These are phyloP conservation scores for Trypanosoma congolense DNA, from an alignment of 208 protist genomes.

Conservation along the genomic window DNA sequence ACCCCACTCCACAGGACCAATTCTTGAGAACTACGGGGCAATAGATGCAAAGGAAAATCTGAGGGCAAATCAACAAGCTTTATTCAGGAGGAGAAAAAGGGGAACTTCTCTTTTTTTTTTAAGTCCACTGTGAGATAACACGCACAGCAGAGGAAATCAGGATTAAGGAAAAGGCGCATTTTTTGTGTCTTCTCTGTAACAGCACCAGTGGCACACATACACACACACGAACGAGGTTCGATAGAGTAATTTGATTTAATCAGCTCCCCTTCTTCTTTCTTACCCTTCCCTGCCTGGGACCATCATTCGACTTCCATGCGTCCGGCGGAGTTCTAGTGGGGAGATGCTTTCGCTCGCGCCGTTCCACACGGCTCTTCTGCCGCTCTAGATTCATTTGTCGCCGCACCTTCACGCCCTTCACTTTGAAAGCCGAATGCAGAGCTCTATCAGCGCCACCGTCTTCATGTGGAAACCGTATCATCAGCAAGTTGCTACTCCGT, in stretches of 20 bases:
- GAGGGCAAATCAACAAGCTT: no score
- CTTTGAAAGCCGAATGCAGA: constrained; percentile 25
- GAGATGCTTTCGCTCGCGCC: constrained; percentile 37
- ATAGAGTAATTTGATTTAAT: neutral
- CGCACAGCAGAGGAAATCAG: no score
- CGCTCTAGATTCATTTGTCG: constrained; percentile 41
- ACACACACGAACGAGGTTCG: no score
- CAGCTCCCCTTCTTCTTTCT: neutral
- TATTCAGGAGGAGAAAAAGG: no score
- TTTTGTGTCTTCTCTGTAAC: no score
- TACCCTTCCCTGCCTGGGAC: neutral
- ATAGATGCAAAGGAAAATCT: no score
- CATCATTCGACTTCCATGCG: neutral
- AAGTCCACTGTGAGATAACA: no score
- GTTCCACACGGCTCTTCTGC: constrained; percentile 50
- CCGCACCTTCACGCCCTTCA: constrained; percentile 46
- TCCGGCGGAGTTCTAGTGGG: neutral
- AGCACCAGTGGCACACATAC: no score
- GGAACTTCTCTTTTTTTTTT: no score
- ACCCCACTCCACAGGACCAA: no score
- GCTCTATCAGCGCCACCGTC: constrained; percentile 5
- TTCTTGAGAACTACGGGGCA: no score
- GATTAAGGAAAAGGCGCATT: no score
- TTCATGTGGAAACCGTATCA: constrained; percentile 50
- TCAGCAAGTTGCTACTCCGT: constrained; percentile 68